Percentiles rank a stretch among this genome's conserved stretches.
Conservation (phyloP, 805 yeast species). For the Priceomyces fermenticarens region DNA sequence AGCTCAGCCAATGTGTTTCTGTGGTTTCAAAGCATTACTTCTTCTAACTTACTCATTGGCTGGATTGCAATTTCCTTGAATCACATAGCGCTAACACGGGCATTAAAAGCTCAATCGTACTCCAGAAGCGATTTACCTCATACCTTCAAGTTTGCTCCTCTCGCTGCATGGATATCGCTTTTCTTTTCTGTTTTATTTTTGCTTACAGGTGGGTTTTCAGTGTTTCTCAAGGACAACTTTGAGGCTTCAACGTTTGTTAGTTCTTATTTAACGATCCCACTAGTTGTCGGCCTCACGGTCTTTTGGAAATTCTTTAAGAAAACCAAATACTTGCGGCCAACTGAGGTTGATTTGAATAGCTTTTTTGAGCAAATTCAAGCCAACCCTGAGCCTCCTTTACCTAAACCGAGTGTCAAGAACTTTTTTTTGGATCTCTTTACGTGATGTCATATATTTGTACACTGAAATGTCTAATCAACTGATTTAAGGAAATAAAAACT, state of each 20-base stretch:
- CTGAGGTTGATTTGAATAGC: conserved; percentile 26
- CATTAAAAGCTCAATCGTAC: conserved; percentile 40
- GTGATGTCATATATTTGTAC: too few species aligned
- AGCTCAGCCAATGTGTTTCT: conserved; percentile 26
- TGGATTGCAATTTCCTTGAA: conserved; percentile 31
- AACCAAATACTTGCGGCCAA: conserved; percentile 30
- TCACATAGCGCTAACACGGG: conserved; percentile 29
- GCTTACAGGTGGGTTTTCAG: conserved; percentile 33
- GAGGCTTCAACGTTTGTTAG: conserved; percentile 19
- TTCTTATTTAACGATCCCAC: conserved; percentile 20
- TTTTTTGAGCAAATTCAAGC: conserved; percentile 23
- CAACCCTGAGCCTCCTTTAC: conserved; percentile 26
- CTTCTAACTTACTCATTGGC: conserved; percentile 25
- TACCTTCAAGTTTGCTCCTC: conserved; percentile 16
- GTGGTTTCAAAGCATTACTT: conserved; percentile 33
- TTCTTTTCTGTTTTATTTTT: conserved; percentile 20
- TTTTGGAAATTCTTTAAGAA: conserved; percentile 31
- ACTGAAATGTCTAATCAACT: too few species aligned
- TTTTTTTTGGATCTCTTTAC: conserved; percentile 12
- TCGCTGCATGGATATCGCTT: conserved; percentile 8
- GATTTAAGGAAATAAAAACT: too few species aligned
- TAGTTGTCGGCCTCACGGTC: conserved; percentile 22
- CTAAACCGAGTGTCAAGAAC: conserved; percentile 18
- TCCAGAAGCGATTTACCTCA: conserved; percentile 31
- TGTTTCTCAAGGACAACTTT: conserved; percentile 31